These are phyloP conservation scores for Aspergillus arachidicola DNA, from an alignment of 2,329 filamentous ascomycete genomes.

Conservation along the genomic window DNA sequence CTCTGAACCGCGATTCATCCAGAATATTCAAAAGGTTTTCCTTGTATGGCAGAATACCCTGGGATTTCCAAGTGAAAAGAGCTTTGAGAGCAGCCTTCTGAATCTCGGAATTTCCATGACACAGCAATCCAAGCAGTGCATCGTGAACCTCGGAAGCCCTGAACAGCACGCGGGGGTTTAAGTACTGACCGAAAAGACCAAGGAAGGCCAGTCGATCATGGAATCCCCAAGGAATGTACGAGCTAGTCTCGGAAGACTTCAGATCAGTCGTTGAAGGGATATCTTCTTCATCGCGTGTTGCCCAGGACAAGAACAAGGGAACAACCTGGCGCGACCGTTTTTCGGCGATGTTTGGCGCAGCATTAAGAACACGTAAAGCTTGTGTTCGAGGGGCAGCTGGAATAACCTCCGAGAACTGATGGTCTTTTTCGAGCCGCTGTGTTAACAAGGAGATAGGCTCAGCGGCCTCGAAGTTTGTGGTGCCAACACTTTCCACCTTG, in stretches of 20 bases:
- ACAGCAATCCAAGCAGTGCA: constrained; percentile 72
- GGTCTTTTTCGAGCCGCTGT: constrained; percentile 65
- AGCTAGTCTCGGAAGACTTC: constrained; percentile 13
- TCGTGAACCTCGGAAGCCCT: constrained; percentile 74
- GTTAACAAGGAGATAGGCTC: constrained; percentile 62
- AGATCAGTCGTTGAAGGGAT: constrained; percentile 24
- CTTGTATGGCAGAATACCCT: constrained; percentile 73
- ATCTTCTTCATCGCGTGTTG: constrained; percentile 55
- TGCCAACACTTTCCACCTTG: constrained; percentile 57
- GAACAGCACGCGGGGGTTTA: constrained; percentile 83
- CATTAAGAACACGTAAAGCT: constrained; percentile 75
- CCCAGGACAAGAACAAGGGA: constrained; percentile 83
- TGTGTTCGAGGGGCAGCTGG: constrained; percentile 66
- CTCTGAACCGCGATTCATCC: constrained; percentile 88
- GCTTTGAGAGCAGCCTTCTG: constrained; percentile 84
- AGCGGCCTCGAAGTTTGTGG: constrained; percentile 56
- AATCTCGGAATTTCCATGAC: constrained; percentile 87
- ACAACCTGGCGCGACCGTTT: constrained; percentile 82
- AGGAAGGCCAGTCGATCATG: constrained; percentile 82
- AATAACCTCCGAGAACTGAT: constrained; percentile 42
- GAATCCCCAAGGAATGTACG: constrained; percentile 45
- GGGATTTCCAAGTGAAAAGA: constrained; percentile 85
- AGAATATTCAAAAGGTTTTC: constrained; percentile 84
- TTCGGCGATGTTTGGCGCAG: constrained; percentile 76
- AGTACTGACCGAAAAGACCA: constrained; percentile 78